Evolutionary conservation across 148 eudicot species (phyloP), one percentile per base, ranked within the genome.

Genomic region (Heliosperma pusillum): DNA sequence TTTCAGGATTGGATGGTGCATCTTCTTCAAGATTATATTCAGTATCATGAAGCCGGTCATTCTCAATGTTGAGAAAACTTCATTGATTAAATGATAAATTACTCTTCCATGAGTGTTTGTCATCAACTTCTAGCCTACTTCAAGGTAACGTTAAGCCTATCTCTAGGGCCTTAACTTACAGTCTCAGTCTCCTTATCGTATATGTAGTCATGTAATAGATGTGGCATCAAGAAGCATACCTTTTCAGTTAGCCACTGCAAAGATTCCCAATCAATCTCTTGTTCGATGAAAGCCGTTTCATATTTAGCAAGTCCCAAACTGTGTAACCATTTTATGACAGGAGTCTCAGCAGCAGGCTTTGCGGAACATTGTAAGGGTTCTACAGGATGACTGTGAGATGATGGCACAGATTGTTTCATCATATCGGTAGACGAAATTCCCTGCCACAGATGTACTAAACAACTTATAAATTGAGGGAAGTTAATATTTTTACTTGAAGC

Each of bases 221-320:
- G 56, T 19, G 53, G 5, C 42, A 70, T 53, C 44, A 71, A 69
- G 26, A 79, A 50, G 64, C 78, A 72, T 76, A 94, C 98, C 93
- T 94, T 95, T 70, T 94, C 98, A 71, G 93, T 91, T 80, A 94
- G 70, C 83, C 89, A 87, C 62, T 85, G 87, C 66, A 94, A 66
- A 50, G 89, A 83, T 67, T 87, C 97, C 98, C 95, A 91, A 27
- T 91, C 97, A 76, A 94, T 90, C 79, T 94, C 98, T 76, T 94
- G 90, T 71, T 79, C 74, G 19, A 84, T 71, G 74, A 94, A 94
- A 71, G 81, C 53, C 45, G 85, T 83, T 83, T 87, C 90, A 68
- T 91, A 94, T 76, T 83, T 91, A 40, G 83, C 81, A 72, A 94
- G 90, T 59, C 88, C 95, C 75, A 94, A 79, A 71, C 81, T 84